phyloP scores from a whole-genome alignment of 2,329 filamentous ascomycete species.

The Coniella lustricola region DNA sequence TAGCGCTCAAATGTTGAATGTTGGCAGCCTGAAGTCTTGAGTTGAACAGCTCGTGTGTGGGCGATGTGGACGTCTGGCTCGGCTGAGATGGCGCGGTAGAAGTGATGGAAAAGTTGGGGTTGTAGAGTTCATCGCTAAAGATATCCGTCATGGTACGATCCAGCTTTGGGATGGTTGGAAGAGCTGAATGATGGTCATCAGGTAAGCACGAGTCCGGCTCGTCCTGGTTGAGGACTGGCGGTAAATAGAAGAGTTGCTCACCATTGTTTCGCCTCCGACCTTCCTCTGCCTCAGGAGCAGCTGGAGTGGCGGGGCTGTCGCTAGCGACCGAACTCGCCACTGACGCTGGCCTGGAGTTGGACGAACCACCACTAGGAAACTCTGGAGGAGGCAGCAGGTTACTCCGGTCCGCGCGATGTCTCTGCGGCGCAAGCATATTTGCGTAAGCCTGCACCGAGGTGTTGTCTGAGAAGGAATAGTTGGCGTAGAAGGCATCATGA shows the following conservation, averaged over 20 bases:
- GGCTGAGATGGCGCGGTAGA: conserved; percentile 45
- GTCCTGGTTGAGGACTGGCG: conserved; percentile 14
- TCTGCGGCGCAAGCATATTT: conserved; percentile 32
- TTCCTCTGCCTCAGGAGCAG: conserved; percentile 41
- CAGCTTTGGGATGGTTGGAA: conserved; percentile 61
- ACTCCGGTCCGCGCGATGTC: conserved; percentile 31
- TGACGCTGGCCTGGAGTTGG: conserved; percentile 44
- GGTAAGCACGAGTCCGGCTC: conserved; percentile 61
- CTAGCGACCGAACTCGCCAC: conserved; percentile 50
- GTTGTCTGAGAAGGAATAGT: conserved; percentile 34
- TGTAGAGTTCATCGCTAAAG: conserved; percentile 79
- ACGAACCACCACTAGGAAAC: conserved; percentile 30
- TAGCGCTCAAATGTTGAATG: conserved; percentile 59
- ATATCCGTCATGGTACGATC: conserved; percentile 81
- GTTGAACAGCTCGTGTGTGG: conserved; percentile 57
- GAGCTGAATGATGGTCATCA: conserved; percentile 45
- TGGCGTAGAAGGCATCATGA: conserved; percentile 34
- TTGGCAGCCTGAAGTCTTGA: conserved; percentile 75
- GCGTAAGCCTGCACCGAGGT: conserved; percentile 34
- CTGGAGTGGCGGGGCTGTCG: conserved; percentile 55
- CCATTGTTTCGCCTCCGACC: conserved; percentile 46
- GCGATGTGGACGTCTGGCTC: conserved; percentile 41
- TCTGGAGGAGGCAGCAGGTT: conserved; percentile 40
- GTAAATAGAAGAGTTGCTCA: conserved; percentile 31
- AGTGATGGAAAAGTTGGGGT: conserved; percentile 56